Base-by-base conservation (phyloP, 169 alveolate species). In the Neospora caninum region DNA sequence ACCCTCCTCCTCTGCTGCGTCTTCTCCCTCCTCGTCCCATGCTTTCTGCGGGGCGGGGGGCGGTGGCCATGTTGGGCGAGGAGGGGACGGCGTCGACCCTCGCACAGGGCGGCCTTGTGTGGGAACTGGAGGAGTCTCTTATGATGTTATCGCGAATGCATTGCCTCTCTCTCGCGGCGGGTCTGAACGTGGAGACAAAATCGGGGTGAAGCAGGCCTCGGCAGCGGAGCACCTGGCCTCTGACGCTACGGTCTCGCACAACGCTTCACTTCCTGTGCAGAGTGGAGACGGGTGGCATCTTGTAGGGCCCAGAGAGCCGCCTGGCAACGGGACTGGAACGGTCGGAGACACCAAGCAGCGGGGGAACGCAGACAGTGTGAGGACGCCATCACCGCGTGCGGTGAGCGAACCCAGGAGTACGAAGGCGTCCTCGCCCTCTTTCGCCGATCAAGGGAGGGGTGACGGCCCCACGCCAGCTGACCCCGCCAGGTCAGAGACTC, bases 71-170 rank as follows among this genome's bases (percentile, higher is more conserved):
- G 88, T 83, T 88, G 95, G 95, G n/a, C 41, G 54, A 4, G 95
- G 95, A 6, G 95, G 95, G 27, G 93, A 87, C 36, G 95, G 95
- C 2, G 95, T 93, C n/a, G 89, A 93, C 82, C 84, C 93, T 73
- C 41, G 53, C 67, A 86, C 93, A 16, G 95, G 93, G 31, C 43
- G 38, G 42, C 64, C 73, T n/a, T 93, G 93, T 58, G 54, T 53
- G 25, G 93, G 93, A n/a, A 86, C 93, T 27, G 95, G 95, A 27
- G 95, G 93, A 39, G 80, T 25, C 39, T 39, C 64, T 45, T 86
- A 93, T 49, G 95, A 87, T 42, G 34, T 78, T 7, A 25, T 29
- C 29, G 39, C 45, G 86, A 78, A 78, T 78, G 86, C 86, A 20
- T n/a, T 78, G 9, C 86, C 86, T n/a, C 27, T n/a, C 45, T 10